These are phyloP conservation scores for Gossypium raimondii DNA, from an alignment of 345 rosid genomes.

Conservation along the genomic window DNA sequence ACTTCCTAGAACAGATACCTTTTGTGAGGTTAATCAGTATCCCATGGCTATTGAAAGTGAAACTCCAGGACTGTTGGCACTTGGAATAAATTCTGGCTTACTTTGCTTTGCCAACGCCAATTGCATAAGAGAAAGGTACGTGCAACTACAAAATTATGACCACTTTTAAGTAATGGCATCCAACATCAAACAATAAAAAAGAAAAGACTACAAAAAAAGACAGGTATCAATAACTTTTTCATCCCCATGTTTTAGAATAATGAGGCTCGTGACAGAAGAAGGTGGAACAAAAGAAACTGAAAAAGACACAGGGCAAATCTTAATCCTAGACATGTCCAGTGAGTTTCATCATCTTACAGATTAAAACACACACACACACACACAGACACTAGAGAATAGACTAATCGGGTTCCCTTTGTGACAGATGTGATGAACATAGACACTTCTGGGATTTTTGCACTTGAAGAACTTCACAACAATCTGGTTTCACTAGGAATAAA, in stretches of 20 bases:
- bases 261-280: conserved; percentile 42
- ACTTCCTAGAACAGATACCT: conserved; percentile 54
- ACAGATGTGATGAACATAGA: conserved; percentile 66
- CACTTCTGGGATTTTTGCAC: conserved; percentile 60
- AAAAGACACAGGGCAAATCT: conserved; percentile 32
- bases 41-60: conserved; percentile 57
- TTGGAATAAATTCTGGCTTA: conserved; percentile 58
- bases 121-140: conserved; percentile 56
- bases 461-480: conserved; percentile 64
- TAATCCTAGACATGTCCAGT: conserved; percentile 74
- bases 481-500: conserved; percentile 40
- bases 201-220: too few relatives aligned
- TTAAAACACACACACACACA: not conserved
- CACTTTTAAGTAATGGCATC: not conserved
- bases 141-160: not conserved
- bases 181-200: not conserved
- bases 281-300: conserved; percentile 31
- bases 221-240: not conserved
- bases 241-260: conserved; percentile 37
- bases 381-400: not conserved
- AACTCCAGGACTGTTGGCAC: conserved; percentile 45
- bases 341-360: conserved; percentile 21
- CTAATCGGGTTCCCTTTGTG: not conserved
- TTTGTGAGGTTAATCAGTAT: conserved; percentile 57
- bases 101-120: conserved; percentile 87